These are phyloP conservation scores for Psidium guajava DNA, from an alignment of 345 rosid species.

Conservation along the genomic window DNA sequence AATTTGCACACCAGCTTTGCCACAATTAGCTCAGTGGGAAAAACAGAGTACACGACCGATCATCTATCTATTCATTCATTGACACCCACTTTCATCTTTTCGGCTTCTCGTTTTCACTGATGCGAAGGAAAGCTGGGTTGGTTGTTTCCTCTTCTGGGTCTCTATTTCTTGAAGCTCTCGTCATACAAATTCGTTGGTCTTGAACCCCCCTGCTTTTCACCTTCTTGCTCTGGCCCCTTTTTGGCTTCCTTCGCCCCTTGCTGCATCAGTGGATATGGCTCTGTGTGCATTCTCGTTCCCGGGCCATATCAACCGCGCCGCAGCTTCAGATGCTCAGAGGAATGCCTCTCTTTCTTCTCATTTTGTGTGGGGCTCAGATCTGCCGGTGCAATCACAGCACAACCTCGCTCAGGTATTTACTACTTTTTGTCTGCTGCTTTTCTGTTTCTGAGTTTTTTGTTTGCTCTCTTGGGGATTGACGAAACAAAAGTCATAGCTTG, in stretches of 20 bases:
- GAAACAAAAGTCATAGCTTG: not conserved
- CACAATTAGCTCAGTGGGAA: not conserved
- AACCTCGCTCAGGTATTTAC: slow-evolving; percentile 28
- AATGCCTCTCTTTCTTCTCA: slow-evolving; percentile 13
- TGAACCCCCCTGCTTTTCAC: not conserved
- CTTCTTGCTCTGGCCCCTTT: not conserved
- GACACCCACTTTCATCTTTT: not conserved
- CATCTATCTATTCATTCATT: not conserved
- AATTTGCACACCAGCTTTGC: not conserved
- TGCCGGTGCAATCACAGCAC: slow-evolving; percentile 17
- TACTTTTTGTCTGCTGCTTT: not conserved
- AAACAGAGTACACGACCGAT: not conserved
- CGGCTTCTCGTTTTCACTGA: not conserved
- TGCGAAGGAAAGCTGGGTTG: not conserved
- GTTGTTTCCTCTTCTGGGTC: not conserved
- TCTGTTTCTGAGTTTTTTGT: not conserved
- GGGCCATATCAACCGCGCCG: slow-evolving; percentile 19
- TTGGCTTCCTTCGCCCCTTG: not conserved
- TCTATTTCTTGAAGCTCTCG: not conserved
- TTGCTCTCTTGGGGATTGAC: not conserved
- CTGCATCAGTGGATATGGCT: slow-evolving; percentile 34
- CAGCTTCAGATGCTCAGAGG: slow-evolving; percentile 31
- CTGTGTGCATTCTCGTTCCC: slow-evolving; percentile 61
- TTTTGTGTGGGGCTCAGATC: slow-evolving; percentile 35
- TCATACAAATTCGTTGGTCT: not conserved